Conservation (phyloP, 129 eudicot species). For the Deinandra increscens region DNA sequence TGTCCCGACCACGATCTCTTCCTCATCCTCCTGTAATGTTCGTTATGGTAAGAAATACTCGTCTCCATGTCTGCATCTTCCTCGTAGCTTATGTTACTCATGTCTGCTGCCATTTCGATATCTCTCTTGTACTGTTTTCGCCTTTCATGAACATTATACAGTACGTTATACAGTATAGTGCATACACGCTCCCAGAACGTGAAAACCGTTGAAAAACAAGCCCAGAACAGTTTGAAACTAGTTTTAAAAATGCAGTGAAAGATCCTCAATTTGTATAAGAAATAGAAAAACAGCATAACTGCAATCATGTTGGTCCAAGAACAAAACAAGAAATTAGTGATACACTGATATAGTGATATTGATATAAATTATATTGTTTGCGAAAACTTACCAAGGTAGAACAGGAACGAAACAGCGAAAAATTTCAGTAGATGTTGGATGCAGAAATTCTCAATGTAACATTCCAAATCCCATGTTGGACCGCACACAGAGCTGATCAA, state of each 20-base stretch:
- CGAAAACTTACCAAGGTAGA: constrained; percentile 49
- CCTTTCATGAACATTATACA: constrained; percentile 24
- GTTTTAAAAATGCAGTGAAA: constrained; percentile 49
- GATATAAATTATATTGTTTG: neutral
- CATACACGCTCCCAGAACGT: constrained; percentile 31
- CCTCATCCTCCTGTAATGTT: neutral
- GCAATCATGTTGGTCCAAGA: constrained; percentile 15
- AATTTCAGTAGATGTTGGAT: constrained; percentile 54
- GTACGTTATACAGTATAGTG: constrained; percentile 26
- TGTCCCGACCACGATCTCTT: constrained; percentile 28
- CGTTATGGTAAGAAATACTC: constrained; percentile 1
- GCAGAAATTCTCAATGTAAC: constrained; percentile 71
- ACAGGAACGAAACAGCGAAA: constrained; percentile 36
- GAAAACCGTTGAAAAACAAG: constrained; percentile 37
- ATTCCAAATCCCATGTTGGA: constrained; percentile 61
- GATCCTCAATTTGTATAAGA: constrained; percentile 43
- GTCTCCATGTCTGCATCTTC: constrained; percentile 28
- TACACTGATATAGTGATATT: too few species aligned
- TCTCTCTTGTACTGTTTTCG: constrained; percentile 36
- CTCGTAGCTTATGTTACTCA: constrained; percentile 19
- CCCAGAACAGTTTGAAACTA: constrained; percentile 27
- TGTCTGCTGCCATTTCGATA: constrained; percentile 34
- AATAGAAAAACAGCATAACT: constrained; percentile 51
- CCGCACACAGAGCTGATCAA: constrained; percentile 52
- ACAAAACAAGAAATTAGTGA: neutral